Conservation (phyloP, 2,329 filamentous ascomycete species). For the Knufia petricola region DNA sequence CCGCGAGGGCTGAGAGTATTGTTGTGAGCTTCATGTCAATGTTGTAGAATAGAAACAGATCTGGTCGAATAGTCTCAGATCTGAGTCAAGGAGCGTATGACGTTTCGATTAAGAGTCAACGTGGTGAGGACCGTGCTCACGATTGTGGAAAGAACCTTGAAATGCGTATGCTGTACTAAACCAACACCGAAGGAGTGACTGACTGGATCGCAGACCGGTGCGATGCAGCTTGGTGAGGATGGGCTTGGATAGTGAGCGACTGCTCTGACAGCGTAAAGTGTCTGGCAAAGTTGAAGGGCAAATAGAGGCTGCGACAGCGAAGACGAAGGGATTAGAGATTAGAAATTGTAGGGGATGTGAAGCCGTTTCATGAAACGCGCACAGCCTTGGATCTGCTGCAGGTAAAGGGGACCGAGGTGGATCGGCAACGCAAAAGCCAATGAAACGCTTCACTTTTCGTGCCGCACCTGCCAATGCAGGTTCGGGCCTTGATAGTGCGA, state of each 20-base stretch:
- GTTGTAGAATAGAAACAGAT: neutral
- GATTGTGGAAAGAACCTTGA: slow-evolving; percentile 6
- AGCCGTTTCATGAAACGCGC: slow-evolving; percentile 2
- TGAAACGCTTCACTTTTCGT: neutral
- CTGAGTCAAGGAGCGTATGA: neutral
- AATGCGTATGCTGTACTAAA: neutral
- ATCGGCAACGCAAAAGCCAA: slow-evolving; percentile 1
- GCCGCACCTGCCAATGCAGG: neutral
- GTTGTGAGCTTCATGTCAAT: slow-evolving; percentile 2
- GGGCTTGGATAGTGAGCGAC: neutral
- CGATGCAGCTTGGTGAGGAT: neutral
- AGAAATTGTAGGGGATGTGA: neutral
- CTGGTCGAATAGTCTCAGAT: neutral
- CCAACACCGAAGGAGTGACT: slow-evolving; percentile 5
- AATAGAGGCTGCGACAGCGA: neutral
- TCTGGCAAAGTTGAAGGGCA: neutral
- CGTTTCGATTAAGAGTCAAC: neutral
- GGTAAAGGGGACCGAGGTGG: neutral
- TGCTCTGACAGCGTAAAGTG: neutral
- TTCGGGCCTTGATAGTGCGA: slow-evolving; percentile 2
- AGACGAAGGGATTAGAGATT: neutral
- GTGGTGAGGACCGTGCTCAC: slow-evolving; percentile 7
- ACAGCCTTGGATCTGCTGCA: neutral
- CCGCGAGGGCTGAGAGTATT: slow-evolving; percentile 15
- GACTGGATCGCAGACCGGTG: slow-evolving; percentile 8